Base-by-base conservation (phyloP, 495 filamentous ascomycete genomes). In the Aspergillus kassunensis region DNA sequence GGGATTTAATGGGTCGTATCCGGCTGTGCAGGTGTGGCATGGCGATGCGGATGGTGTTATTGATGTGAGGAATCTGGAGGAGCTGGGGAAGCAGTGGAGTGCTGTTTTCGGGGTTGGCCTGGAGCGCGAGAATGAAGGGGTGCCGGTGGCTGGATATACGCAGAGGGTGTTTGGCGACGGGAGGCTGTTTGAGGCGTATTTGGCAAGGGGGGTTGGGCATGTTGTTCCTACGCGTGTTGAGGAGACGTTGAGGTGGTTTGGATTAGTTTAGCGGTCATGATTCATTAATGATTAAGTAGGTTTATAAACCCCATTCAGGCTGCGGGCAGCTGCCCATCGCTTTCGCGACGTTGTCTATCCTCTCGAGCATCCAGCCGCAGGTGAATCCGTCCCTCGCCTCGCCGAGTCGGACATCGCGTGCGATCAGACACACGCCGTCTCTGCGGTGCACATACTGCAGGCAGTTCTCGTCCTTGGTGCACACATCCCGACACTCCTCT, bases 31-130 rank as follows among this genome's bases (percentile, higher is more conserved):
- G 57, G 73, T 82, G 49, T 65, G 67, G 42, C 80, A 83, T 56
- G 79, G 79, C 19, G 59, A 66, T 6, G 69, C 70, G n/a, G 80
- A 83, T 46, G 59, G 40, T 13, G 68, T 79, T 0, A 70, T 82
- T 11, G 55, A 67, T 40, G 37, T 40, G 52, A 4, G 9, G 24
- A 79, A 77, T 56, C 75, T 66, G 36, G 49, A 65, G 6, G 78
- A 80, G 67, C 69, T 69, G 15, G 64, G 79, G 27, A 79, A 80
- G 72, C 73, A 83, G 64, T 83, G 80, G 80, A 65, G 69, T 13
- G 68, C 66, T n/a, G 74, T 83, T 1, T 66, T 79, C 19, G 74
- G 70, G 9, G 60, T 70, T 3, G 27, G 44, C 10, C 56, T 67
- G 10, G 54, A 58, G 6, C 64, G 58, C 24, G 68, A 67, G 6